Percentiles rank a stretch among this genome's conserved stretches.
Evolutionary conservation across 169 alveolate species (phyloP).

Genomic region (Hepatocystis sp.): DNA sequence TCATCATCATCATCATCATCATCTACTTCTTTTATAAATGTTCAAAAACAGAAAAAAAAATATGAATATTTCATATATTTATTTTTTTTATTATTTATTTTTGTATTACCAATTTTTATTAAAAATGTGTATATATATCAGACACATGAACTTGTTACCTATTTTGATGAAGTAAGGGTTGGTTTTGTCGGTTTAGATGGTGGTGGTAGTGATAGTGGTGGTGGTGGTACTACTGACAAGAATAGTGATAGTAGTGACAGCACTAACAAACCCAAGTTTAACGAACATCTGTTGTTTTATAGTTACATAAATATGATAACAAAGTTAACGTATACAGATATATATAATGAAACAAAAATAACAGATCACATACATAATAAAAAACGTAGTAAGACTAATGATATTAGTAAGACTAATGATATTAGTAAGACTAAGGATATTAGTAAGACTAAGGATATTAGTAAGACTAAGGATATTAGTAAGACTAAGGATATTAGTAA

Average conservation of each 20-base stretch:
- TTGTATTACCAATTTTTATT: constrained; percentile 41
- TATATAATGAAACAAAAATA: neutral
- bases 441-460: too few species aligned
- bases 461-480: too few species aligned
- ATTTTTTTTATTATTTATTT: constrained; percentile 37
- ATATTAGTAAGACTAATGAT: too few species aligned
- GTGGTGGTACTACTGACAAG: too few species aligned
- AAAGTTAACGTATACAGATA: neutral
- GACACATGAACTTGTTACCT: constrained; percentile 19
- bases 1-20: too few species aligned
- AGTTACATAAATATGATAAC: constrained; percentile 19
- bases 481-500: too few species aligned
- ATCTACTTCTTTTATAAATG: too few species aligned
- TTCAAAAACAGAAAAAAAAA: constrained; percentile 22
- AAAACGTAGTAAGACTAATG: too few species aligned
- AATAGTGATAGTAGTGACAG: too few species aligned
- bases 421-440: too few species aligned
- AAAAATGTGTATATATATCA: constrained; percentile 52
- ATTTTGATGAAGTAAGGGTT: neutral
- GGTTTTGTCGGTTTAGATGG: neutral
- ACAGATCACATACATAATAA: too few species aligned
- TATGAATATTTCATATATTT: constrained; percentile 55
- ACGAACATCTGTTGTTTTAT: constrained; percentile 16
- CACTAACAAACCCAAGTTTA: too few species aligned
- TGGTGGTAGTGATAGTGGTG: neutral